Conservation (phyloP, 1,284 basidiomycete genomes). For the Pisolithus thermaeus region DNA sequence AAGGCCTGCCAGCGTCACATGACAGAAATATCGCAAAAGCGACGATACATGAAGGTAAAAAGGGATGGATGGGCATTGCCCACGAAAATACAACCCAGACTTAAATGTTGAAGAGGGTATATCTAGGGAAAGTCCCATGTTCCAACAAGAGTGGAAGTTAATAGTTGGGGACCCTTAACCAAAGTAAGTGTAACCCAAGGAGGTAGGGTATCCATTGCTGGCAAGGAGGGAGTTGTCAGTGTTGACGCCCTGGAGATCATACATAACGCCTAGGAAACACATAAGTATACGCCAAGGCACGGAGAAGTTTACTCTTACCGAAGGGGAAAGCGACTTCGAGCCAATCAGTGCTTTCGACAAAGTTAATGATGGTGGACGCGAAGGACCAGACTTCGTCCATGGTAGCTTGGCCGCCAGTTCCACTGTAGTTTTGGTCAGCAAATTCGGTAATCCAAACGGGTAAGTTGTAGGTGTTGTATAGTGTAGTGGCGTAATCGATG, state of each 20-base stretch:
- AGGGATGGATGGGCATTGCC: background rate
- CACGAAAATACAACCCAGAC: slow-evolving; percentile 4
- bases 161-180: slow-evolving; percentile 1
- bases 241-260: slow-evolving; percentile 64
- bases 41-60: slow-evolving; percentile 8
- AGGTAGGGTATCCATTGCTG: slow-evolving; percentile 36
- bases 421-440: slow-evolving; percentile 64
- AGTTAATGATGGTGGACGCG: slow-evolving; percentile 48
- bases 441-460: slow-evolving; percentile 65
- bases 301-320: slow-evolving; percentile 32
- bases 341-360: slow-evolving; percentile 49
- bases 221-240: slow-evolving; percentile 49
- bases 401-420: slow-evolving; percentile 44
- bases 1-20: slow-evolving; percentile 16
- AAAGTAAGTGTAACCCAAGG: slow-evolving; percentile 37
- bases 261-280: slow-evolving; percentile 33
- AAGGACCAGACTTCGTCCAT: slow-evolving; percentile 44
- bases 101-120: slow-evolving; percentile 19
- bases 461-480: slow-evolving; percentile 43
- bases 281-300: background rate
- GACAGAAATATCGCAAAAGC: slow-evolving; percentile 2
- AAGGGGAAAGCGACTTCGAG: slow-evolving; percentile 61
- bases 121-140: slow-evolving; percentile 9
- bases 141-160: background rate
- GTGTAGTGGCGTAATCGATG: slow-evolving; percentile 44